Conservation (phyloP, 2,329 filamentous ascomycete species). For the Cladorrhinum sp. region DNA sequence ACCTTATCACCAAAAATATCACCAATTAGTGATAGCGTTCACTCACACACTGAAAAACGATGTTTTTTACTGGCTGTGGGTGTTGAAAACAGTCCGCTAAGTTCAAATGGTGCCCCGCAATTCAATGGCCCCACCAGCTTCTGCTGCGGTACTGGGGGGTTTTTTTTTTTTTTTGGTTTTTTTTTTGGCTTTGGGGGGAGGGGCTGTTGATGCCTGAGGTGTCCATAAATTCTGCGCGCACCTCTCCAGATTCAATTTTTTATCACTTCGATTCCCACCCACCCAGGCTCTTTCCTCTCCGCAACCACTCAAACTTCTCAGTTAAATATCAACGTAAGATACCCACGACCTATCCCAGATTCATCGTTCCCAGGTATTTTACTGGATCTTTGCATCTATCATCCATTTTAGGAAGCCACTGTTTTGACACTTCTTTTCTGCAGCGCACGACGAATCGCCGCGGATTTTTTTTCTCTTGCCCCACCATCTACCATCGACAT, state of each 20-base stretch:
- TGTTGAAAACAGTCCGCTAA: neutral
- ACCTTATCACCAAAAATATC: neutral
- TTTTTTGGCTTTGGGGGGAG: conserved; percentile 3
- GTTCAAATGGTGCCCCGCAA: neutral
- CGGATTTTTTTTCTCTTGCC: conserved; percentile 37
- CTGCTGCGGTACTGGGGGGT: too few species aligned
- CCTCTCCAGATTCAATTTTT: conserved; percentile 26
- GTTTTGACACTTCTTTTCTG: conserved; percentile 23
- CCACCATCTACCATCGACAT: conserved; percentile 37
- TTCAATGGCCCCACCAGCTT: conserved; percentile 12
- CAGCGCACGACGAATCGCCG: conserved; percentile 33
- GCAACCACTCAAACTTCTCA: conserved; percentile 18
- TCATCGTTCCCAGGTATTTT: conserved; percentile 39
- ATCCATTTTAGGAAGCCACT: conserved; percentile 37
- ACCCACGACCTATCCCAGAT: conserved; percentile 37
- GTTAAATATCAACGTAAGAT: conserved; percentile 27
- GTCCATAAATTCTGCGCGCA: conserved; percentile 19
- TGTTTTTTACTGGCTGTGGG: neutral
- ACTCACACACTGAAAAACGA: neutral
- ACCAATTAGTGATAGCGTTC: neutral
- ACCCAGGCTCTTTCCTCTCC: conserved; percentile 20
- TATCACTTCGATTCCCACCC: conserved; percentile 17
- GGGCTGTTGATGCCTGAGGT: conserved; percentile 26
- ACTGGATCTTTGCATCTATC: conserved; percentile 52
- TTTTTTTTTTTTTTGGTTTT: conserved; percentile 11